Percentiles rank a stretch among this genome's conserved stretches.
Evolutionary conservation across 345 rosid species (phyloP).

Genomic region (Syzygium jambos): DNA sequence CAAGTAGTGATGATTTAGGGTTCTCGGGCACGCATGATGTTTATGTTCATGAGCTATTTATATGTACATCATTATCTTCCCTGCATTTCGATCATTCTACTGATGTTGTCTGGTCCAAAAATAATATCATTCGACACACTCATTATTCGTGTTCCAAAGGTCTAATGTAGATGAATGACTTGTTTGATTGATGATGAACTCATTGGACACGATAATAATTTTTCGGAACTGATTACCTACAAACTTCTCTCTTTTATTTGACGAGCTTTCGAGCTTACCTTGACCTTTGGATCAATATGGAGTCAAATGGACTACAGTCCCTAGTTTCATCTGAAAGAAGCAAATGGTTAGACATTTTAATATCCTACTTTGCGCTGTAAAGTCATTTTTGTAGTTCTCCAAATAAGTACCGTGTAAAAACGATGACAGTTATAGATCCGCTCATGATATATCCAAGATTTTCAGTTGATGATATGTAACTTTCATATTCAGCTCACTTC

Average conservation of each 20-base stretch:
- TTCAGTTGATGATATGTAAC: neutral
- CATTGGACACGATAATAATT: neutral
- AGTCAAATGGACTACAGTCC: neutral
- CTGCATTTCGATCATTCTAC: neutral
- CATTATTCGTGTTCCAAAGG: neutral
- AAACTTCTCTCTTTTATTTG: neutral
- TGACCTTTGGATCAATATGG: neutral
- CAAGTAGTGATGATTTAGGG: neutral
- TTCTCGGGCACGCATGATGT: neutral
- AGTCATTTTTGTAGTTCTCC: neutral
- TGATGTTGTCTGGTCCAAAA: neutral
- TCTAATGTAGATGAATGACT: neutral
- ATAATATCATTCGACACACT: neutral
- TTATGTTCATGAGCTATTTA: neutral
- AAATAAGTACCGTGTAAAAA: neutral
- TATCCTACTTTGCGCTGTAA: neutral
- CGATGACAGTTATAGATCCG: neutral
- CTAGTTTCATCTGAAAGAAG: neutral
- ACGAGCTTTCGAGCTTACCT: neutral
- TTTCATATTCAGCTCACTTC: neutral
- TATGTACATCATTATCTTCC: neutral
- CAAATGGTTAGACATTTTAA: neutral
- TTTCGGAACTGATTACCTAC: neutral
- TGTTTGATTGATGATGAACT: neutral
- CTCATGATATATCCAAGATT: neutral